Evolutionary conservation across 768 basidiomycete genomes (phyloP).

Genomic region (Amanita subjunquillea): DNA sequence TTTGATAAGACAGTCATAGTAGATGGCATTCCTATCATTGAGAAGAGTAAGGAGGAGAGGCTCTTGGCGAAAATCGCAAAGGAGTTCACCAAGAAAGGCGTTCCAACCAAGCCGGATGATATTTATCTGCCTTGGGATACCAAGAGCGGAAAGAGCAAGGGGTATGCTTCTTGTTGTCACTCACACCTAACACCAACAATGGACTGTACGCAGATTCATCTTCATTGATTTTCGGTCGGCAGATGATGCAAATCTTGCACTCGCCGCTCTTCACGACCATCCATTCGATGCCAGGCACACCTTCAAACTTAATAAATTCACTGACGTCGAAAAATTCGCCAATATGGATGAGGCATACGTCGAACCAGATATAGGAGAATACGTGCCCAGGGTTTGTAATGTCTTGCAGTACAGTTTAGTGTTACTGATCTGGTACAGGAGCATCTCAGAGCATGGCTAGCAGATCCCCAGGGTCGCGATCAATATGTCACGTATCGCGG

Average conservation of each 20-base stretch:
- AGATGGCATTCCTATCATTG: conserved; percentile 87
- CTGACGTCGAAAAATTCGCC: conserved; percentile 79
- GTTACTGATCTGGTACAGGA: conserved; percentile 44
- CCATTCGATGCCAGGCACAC: conserved; percentile 84
- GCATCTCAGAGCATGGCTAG: conserved; percentile 92
- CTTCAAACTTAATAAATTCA: conserved; percentile 79
- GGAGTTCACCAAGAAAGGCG: conserved; percentile 76
- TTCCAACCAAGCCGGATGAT: conserved; percentile 62
- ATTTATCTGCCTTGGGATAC: conserved; percentile 89
- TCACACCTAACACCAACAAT: not conserved
- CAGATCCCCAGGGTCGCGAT: conserved; percentile 86
- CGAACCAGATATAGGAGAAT: conserved; percentile 68
- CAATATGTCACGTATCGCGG: conserved; percentile 93
- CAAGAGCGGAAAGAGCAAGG: conserved; percentile 76
- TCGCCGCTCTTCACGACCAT: conserved; percentile 60
- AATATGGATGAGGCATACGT: conserved; percentile 68
- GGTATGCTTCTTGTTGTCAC: conserved; percentile 37
- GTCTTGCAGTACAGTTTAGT: not conserved
- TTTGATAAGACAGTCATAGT: conserved; percentile 90
- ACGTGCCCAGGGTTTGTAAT: conserved; percentile 53
- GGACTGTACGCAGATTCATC: conserved; percentile 44
- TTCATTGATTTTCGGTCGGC: conserved; percentile 71
- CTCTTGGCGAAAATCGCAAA: conserved; percentile 75
- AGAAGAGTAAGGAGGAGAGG: conserved; percentile 74
- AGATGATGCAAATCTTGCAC: conserved; percentile 62